Percentiles rank a stretch among this genome's conserved stretches.
Evolutionary conservation across 208 protist species (phyloP).

Genomic region (Leishmania gerbilli): DNA sequence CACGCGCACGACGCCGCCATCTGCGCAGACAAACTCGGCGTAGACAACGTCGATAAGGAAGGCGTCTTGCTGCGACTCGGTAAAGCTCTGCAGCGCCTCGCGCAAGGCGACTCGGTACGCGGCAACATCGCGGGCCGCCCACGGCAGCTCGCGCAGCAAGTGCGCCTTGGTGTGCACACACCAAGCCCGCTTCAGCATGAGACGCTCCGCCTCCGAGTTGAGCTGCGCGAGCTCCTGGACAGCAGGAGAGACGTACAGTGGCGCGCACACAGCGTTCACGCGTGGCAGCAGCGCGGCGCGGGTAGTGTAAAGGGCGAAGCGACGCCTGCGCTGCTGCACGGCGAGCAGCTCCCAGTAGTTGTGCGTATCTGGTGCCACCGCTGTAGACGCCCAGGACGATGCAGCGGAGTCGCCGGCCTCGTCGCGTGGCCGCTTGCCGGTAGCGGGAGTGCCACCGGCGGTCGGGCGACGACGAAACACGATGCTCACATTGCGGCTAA

Average conservation of each 20-base stretch:
- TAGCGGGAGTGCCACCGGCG: neutral
- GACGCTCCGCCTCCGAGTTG: slow-evolving; percentile 57
- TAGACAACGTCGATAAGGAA: slow-evolving; percentile 18
- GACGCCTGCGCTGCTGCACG: slow-evolving; percentile 41
- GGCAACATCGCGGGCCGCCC: slow-evolving; percentile 31
- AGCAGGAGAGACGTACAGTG: slow-evolving; percentile 58
- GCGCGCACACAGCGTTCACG: slow-evolving; percentile 25
- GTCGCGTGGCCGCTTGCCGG: slow-evolving; percentile 10
- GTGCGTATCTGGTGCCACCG: neutral
- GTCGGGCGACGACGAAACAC: slow-evolving; percentile 38
- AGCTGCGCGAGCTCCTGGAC: slow-evolving; percentile 47
- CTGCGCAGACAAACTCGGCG: slow-evolving; percentile 19
- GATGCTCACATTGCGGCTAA: slow-evolving; percentile 45
- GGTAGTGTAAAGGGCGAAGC: slow-evolving; percentile 59
- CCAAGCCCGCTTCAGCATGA: slow-evolving; percentile 58
- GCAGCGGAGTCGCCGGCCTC: slow-evolving; percentile 1
- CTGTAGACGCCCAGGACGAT: neutral
- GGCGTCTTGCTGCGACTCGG: slow-evolving; percentile 2
- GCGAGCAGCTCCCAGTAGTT: slow-evolving; percentile 22
- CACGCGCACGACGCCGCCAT: slow-evolving; percentile 55
- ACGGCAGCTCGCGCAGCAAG: slow-evolving; percentile 57
- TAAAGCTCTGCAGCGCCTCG: slow-evolving; percentile 15
- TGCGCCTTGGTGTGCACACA: slow-evolving; percentile 54
- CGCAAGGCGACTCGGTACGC: slow-evolving; percentile 13
- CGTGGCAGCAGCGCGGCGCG: slow-evolving; percentile 58